These are phyloP conservation scores for Colletotrichum trifolii DNA, from an alignment of 2,329 filamentous ascomycete species.

Conservation along the genomic window DNA sequence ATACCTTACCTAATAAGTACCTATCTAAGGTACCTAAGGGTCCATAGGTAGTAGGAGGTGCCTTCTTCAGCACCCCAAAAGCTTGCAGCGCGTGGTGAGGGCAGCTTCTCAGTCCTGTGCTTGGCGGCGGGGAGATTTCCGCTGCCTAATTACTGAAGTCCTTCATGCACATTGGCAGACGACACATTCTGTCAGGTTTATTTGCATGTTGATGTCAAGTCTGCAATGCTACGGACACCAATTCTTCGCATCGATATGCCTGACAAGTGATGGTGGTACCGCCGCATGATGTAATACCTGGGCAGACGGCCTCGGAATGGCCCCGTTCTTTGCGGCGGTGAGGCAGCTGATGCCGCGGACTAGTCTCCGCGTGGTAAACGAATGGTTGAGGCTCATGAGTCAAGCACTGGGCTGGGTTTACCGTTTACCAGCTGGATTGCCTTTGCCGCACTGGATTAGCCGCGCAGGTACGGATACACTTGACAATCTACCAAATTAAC, in stretches of 20 bases:
- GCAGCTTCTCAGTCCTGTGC: no score
- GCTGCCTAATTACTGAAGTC: conserved; percentile 8
- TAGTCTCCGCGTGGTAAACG: background rate
- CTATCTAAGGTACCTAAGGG: no score
- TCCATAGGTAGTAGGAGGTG: no score
- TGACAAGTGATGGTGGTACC: no score
- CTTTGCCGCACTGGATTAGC: conserved; percentile 6
- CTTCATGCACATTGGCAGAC: no score
- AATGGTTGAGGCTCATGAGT: conserved; percentile 6
- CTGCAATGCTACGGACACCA: no score
- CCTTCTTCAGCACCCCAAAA: no score
- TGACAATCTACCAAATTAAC: background rate
- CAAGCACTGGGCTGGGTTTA: background rate
- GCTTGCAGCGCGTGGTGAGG: no score
- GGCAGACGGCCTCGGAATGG: background rate
- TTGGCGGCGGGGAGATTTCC: conserved; percentile 26
- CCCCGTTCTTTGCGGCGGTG: conserved; percentile 17
- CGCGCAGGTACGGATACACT: conserved; percentile 1
- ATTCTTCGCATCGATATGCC: no score
- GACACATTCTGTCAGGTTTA: background rate
- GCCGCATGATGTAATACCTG: background rate
- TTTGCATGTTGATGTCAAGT: no score
- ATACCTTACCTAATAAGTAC: no score
- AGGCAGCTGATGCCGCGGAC: conserved; percentile 4
- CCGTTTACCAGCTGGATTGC: background rate